Evolutionary conservation across 306 rosid genomes (phyloP), one percentile per base, ranked within the genome.

Genomic region (Glycine soja): DNA sequence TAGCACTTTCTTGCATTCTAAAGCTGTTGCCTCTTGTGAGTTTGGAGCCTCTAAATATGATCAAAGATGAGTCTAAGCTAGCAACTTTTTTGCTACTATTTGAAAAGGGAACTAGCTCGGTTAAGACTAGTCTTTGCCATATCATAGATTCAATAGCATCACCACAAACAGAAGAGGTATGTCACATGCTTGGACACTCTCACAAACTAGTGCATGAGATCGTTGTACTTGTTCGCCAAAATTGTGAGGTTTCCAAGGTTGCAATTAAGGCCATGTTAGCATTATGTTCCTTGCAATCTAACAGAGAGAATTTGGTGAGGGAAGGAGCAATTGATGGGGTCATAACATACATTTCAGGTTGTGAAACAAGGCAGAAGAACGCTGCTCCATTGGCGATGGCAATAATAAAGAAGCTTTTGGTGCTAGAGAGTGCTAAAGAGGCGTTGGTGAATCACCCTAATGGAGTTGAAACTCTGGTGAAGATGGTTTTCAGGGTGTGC

Each of bases 401-500:
- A 19, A 82, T 83, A 45, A 57, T 92, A 15, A 93, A 88, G 91
- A 91, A 87, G 65, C 93, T 95, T 42, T 18, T 92, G 81, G 88
- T 63, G 14, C 38, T 82, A 0, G 89, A 86, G 47, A 88, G 94
- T 81, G 93, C 82, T 75, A 90, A 86, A 88, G 90, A 84, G 76
- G 90, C 81, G 15, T 52, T 92, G 80, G 70, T 91, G 45, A 85
- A 81, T 9, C 80, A 79, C 76, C 81, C 83, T 1, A 74, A 80
- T 7, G 93, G 93, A 3, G 65, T 91, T 59, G 77, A 83, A 10
- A 88, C 72, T 65, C 46, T 95, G 75, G 92, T 92, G 36, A 95
- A 87, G 67, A 91, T 89, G 92, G 92, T 91, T 38, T 92, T 92
- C 73, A 88, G 87, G 81, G 95, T 90, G 0, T 89, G 90, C 53